Evolutionary conservation across 768 basidiomycete genomes (phyloP), one percentile per base, ranked within the genome.

Genomic region (Clathrus columnatus): DNA sequence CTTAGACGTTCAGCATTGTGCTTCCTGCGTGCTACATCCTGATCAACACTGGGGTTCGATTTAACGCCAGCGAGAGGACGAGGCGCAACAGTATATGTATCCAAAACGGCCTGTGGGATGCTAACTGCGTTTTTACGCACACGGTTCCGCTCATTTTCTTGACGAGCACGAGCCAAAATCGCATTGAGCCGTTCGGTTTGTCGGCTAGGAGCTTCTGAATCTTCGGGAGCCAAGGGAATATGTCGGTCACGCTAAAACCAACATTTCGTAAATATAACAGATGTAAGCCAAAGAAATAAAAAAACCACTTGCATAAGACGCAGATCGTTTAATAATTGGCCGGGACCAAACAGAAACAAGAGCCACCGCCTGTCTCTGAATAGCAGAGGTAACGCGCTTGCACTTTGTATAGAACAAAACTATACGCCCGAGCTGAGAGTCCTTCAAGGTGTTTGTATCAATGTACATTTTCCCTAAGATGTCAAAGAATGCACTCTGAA

Each of bases 331-430:
- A 72, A 94, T 86, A 69, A 95, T 93, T 0, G 92, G 92, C 5
- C 92, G 79, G 27, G 88, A 89, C 92, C 92, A 95, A 5, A 73
- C 69, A 11, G 82, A 85, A 41, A 98, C 83, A 57, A 99, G 86
- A 48, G 86, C 82, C 59, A 85, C 80, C 8, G 95, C 94, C 43
- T 82, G 80, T 51, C 89, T 83, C n/a, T 75, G 70, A 54, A 99
- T 85, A 51, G 86, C 83, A 0, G 87, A 78, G 4, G 85, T 85
- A 47, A 92, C 91, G 45, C 91, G 86, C 67, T 87, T 91, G 76
- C 87, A 90, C 65, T 93, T 93, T 21, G 93, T 95, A 75, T 99
- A 99, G 72, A 98, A 98, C 26, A 95, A 73, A 36, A 98, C 75
- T 61, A 98, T 79, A 56, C 85, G 85, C 16, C 96, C 96, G 4